Percentiles rank a stretch among this genome's conserved stretches.
Evolutionary conservation across 2,329 filamentous ascomycete genomes (phyloP).

Genomic region (Fusarium nematophilum): DNA sequence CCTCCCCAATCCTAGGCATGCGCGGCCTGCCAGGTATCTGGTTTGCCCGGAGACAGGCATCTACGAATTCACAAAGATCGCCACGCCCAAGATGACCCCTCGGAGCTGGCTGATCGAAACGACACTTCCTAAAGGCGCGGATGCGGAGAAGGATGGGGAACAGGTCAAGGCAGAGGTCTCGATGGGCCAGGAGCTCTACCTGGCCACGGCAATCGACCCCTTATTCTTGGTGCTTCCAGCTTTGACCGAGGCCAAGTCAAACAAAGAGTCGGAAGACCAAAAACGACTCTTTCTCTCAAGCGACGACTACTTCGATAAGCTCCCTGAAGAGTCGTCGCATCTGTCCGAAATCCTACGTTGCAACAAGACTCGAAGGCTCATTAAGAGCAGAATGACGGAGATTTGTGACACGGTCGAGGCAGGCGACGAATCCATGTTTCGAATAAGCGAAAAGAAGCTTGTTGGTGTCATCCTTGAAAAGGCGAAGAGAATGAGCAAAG

Average conservation of each 20-base stretch:
- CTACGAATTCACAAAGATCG: constrained; percentile 72
- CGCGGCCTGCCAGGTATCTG: constrained; percentile 68
- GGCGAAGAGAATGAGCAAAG: constrained; percentile 73
- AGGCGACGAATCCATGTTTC: constrained; percentile 86
- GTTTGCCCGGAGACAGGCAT: constrained; percentile 71
- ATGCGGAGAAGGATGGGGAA: constrained; percentile 33
- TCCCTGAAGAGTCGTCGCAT: constrained; percentile 67
- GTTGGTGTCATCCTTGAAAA: constrained; percentile 74
- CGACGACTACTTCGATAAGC: constrained; percentile 77
- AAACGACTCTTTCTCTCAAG: constrained; percentile 75
- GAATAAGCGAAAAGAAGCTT: constrained; percentile 79
- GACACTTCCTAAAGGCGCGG: constrained; percentile 18
- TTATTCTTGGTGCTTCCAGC: constrained; percentile 85
- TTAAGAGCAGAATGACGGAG: constrained; percentile 74
- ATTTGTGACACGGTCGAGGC: constrained; percentile 87
- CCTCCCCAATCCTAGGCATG: constrained; percentile 68
- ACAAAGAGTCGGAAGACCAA: constrained; percentile 54
- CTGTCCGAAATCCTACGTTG: constrained; percentile 67
- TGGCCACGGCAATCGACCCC: constrained; percentile 87
- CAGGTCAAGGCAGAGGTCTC: constrained; percentile 55
- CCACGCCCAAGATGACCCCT: constrained; percentile 63
- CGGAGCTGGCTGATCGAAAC: constrained; percentile 71
- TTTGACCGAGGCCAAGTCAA: constrained; percentile 61
- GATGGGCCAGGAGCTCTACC: constrained; percentile 77
- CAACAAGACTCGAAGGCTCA: constrained; percentile 57